Percentiles rank a stretch among this genome's conserved stretches.
Conservation (phyloP, 2,329 filamentous ascomycete genomes). For the Amphichorda felina region DNA sequence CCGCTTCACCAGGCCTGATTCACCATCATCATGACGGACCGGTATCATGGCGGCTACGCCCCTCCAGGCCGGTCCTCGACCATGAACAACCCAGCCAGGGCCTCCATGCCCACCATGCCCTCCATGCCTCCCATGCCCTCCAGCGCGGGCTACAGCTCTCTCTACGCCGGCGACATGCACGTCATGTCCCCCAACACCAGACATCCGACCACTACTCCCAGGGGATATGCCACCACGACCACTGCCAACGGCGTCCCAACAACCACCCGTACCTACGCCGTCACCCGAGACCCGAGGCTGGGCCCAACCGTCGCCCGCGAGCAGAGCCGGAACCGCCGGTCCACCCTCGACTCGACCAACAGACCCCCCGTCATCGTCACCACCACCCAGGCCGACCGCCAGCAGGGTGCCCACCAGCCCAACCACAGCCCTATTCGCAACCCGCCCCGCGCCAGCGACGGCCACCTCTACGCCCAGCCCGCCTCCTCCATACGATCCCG, state of each 20-base stretch:
- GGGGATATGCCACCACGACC: constrained; percentile 19
- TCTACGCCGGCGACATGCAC: constrained; percentile 42
- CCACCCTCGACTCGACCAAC: constrained; percentile 36
- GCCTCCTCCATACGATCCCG: constrained; percentile 43
- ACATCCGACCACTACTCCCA: constrained; percentile 15
- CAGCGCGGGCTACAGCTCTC: constrained; percentile 34
- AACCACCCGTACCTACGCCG: constrained; percentile 44
- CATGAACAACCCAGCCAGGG: constrained; percentile 36
- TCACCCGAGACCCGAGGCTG: constrained; percentile 42
- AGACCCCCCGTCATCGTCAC: constrained; percentile 49
- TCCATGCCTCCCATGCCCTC: constrained; percentile 18
- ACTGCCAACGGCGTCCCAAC: constrained; percentile 24
- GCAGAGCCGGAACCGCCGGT: constrained; percentile 33
- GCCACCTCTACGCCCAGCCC: constrained; percentile 42
- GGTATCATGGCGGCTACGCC: constrained; percentile 25
- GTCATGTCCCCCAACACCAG: constrained; percentile 25
- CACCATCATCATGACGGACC: constrained; percentile 31
- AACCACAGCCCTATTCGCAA: constrained; percentile 38
- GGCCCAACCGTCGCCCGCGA: constrained; percentile 35
- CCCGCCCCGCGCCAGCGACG: constrained; percentile 38
- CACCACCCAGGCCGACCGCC: constrained; percentile 31
- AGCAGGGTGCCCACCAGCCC: constrained; percentile 26
- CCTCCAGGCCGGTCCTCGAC: constrained; percentile 30
- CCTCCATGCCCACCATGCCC: constrained; percentile 35
- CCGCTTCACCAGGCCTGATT: neutral